Base-by-base conservation (phyloP, 352 stramenopile species). In the Globisporangium iwayamae region DNA sequence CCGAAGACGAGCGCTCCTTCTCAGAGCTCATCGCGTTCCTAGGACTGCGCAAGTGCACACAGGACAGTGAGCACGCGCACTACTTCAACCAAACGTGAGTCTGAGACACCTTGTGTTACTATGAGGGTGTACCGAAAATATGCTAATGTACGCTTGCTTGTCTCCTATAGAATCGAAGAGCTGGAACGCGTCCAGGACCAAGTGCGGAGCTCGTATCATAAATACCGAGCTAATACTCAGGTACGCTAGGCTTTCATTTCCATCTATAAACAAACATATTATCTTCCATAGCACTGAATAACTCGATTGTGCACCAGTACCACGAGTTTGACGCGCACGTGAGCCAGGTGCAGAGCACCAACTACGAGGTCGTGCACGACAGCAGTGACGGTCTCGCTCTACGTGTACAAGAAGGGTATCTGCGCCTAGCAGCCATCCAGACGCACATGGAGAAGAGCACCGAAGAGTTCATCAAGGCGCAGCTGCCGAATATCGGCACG, bases 111-210 rank as follows among this genome's bases (percentile, higher is more conserved):
- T 36, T 36, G 32, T 36, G 32, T 36, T 10, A 36, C 25, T 43
- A 16, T 41, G 28, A 56, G 28, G 3, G 7, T 43, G 32, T 36
- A 36, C 32, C 32, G 32, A 2, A 36, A 56, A 36, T 53, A 34
- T 4, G 28, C 32, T 65, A 3, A 68, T 65, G 25, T 4, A 9
- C 8, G 13, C 13, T 41, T 32, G 18, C 3, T 11, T 25, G 28
- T 56, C 65, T 39, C 56, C n/a, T 60, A 20, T 50, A 90, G 83
- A 8, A 66, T 93, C 25, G 50, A 87, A 25, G 71, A 72, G 62
- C 61, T 91, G 16, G 84, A 93, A 67, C 53, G 61, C 8, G 70
- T 83, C 46, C 89, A 93, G 72, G 88, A 88, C 59, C 68, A 87
- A 25, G 79, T 93, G 25, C 82, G 84, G 7, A 61, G 71, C 16